Conservation (phyloP, 1,284 basidiomycete species). For the Neonothopanus nambi region DNA sequence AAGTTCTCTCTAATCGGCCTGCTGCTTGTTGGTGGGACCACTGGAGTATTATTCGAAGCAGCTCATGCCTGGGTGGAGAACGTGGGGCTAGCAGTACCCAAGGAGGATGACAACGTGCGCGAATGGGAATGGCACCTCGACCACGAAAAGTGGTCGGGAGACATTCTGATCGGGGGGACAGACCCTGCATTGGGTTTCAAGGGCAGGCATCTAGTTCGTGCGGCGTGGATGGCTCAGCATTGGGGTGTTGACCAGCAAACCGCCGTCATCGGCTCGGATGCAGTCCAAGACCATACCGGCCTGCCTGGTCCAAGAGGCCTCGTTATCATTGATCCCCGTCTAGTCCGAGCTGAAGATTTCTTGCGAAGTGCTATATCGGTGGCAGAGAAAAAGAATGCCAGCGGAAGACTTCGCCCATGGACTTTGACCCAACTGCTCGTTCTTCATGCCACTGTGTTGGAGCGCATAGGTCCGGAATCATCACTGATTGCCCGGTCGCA, state of each 20-base stretch:
- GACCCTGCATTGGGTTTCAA: slow-evolving; percentile 68
- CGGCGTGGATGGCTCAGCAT: slow-evolving; percentile 77
- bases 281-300: slow-evolving; percentile 30
- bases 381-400: slow-evolving; percentile 39
- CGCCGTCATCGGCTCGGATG: slow-evolving; percentile 39
- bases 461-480: slow-evolving; percentile 65
- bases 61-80: slow-evolving; percentile 75
- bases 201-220: slow-evolving; percentile 67
- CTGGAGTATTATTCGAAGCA: slow-evolving; percentile 38
- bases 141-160: slow-evolving; percentile 74
- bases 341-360: slow-evolving; percentile 55
- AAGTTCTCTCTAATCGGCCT: slow-evolving; percentile 34
- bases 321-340: slow-evolving; percentile 50
- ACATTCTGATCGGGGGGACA: slow-evolving; percentile 62
- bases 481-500: slow-evolving; percentile 59
- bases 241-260: slow-evolving; percentile 60
- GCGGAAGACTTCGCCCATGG: slow-evolving; percentile 44
- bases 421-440: slow-evolving; percentile 61
- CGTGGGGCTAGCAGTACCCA: slow-evolving; percentile 49
- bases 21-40: slow-evolving; percentile 26
- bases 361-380: slow-evolving; percentile 51
- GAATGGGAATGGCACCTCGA: slow-evolving; percentile 78
- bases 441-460: slow-evolving; percentile 66
- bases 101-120: slow-evolving; percentile 52
- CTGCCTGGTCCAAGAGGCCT: slow-evolving; percentile 37